Base-by-base conservation (phyloP, 768 basidiomycete species). In the Clavulina sp. region DNA sequence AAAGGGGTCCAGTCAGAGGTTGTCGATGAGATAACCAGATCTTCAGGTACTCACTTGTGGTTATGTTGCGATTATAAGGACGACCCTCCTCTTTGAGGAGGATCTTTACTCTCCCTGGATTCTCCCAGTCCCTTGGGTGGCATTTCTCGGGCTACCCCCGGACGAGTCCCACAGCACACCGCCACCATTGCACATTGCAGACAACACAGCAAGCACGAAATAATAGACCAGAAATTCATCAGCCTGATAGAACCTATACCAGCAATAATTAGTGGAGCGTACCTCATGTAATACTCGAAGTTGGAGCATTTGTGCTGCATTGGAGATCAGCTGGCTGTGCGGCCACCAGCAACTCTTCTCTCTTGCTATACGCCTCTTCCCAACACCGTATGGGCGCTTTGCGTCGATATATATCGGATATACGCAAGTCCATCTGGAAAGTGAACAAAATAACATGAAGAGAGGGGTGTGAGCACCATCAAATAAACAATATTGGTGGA, bases 331-430 rank as follows among this genome's bases (percentile, higher is more conserved):
- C 59, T 85, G 83, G 66, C 84, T 88, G 46, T 92, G 73, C 0
- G 93, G 93, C 87, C 88, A 96, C 88, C 91, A 91, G 28, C 96
- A 64, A 52, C 81, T 74, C 65, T 84, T 81, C 51, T 73, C 71
- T 26, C 89, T 74, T 28, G 80, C 69, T 52, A 97, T 77, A 47
- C 93, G 74, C 36, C 93, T 78, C 57, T 83, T 77, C 19, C 89
- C 88, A 4, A 74, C 80, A 3, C 78, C 78, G 64, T 86, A 84
- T 0, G 91, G 79, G 1, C 81, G 81, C 63, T 96, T 95, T 32
- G 92, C 91, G 65, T 97, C 93, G 52, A 97, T 76, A 66, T 96
- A 96, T 61, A 96, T 84, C 4, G 93, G 93, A 64, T 97, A 99
- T 61, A 97, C 78, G 59, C 85, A 86, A 41, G 87, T 81, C 92